Evolutionary conservation across 805 yeast species (phyloP).

Genomic region (Priceomyces fermenticarens): DNA sequence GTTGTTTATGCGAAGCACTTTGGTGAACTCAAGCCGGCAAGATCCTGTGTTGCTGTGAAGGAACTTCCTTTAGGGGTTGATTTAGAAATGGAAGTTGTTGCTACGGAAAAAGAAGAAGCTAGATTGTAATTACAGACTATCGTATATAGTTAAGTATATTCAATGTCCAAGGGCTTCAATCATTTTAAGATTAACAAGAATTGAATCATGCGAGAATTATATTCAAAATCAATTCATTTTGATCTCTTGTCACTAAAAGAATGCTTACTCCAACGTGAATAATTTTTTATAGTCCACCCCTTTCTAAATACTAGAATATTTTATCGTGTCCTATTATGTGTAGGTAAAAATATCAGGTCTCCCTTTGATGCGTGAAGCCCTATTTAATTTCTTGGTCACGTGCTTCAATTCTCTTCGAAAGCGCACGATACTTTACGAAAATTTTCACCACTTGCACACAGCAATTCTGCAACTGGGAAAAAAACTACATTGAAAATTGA

Average conservation of each 20-base stretch:
- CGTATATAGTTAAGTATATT: too few relatives aligned
- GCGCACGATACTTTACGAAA: conserved; percentile 1
- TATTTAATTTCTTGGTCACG: neutral
- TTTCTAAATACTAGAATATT: too few relatives aligned
- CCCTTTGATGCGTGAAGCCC: neutral
- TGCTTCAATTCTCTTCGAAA: neutral
- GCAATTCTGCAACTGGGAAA: neutral
- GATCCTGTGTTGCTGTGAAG: conserved; percentile 96
- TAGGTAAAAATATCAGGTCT: too few relatives aligned
- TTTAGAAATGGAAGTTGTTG: conserved; percentile 90
- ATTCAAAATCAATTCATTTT: too few relatives aligned
- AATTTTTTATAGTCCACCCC: too few relatives aligned
- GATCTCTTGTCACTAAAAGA: too few relatives aligned
- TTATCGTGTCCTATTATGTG: too few relatives aligned
- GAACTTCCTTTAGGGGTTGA: conserved; percentile 84
- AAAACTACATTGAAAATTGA: conserved; percentile 1
- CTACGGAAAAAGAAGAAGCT: conserved; percentile 54
- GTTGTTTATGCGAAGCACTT: conserved; percentile 79
- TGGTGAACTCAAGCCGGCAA: conserved; percentile 82
- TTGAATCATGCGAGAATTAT: too few relatives aligned
- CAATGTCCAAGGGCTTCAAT: too few relatives aligned
- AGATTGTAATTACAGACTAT: conserved; percentile 24
- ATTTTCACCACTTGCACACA: conserved; percentile 3
- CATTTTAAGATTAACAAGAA: too few relatives aligned
- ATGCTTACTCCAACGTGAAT: too few relatives aligned